A percentile compares a stretch with the other conserved stretches of the same genome.
phyloP scores from a whole-genome alignment of 352 stramenopile genomes.

The Pythium graminicola region DNA sequence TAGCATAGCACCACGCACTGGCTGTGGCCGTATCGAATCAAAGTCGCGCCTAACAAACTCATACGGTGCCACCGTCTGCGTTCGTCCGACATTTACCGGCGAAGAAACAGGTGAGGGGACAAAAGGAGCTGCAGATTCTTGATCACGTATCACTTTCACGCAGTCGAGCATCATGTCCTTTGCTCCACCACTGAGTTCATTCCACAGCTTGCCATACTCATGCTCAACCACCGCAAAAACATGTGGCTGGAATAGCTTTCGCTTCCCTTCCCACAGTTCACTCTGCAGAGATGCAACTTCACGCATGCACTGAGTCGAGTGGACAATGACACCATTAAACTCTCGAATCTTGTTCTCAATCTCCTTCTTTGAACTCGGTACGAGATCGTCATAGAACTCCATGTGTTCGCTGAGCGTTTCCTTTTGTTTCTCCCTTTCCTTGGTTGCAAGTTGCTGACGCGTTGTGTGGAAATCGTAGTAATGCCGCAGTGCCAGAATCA shows the following conservation, averaged over 20 bases:
- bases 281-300: slow-evolving; percentile 48
- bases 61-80: slow-evolving; percentile 7
- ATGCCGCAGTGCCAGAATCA: slow-evolving; percentile 30
- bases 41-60: slow-evolving; percentile 12
- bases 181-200: slow-evolving; percentile 39
- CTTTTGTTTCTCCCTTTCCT: slow-evolving; percentile 41
- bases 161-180: slow-evolving; percentile 35
- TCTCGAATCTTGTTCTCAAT: slow-evolving; percentile 61
- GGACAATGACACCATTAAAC: slow-evolving; percentile 46
- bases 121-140: not conserved
- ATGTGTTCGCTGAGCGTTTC: slow-evolving; percentile 37
- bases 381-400: slow-evolving; percentile 58
- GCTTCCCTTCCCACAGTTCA: slow-evolving; percentile 44
- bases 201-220: slow-evolving; percentile 45
- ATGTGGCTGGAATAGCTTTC: slow-evolving; percentile 25
- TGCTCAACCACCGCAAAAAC: slow-evolving; percentile 32
- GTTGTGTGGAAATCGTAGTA: slow-evolving; percentile 65
- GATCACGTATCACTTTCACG: slow-evolving; percentile 11
- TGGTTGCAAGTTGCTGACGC: slow-evolving; percentile 40
- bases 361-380: slow-evolving; percentile 54
- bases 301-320: slow-evolving; percentile 45
- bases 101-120: not conserved
- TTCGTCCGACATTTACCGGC: not conserved
- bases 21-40: not conserved
- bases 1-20: slow-evolving; percentile 4